Evolutionary conservation across 192 early-diverging fungal species (phyloP), one percentile per base, ranked within the genome.

Genomic region (Coemansia sp.): DNA sequence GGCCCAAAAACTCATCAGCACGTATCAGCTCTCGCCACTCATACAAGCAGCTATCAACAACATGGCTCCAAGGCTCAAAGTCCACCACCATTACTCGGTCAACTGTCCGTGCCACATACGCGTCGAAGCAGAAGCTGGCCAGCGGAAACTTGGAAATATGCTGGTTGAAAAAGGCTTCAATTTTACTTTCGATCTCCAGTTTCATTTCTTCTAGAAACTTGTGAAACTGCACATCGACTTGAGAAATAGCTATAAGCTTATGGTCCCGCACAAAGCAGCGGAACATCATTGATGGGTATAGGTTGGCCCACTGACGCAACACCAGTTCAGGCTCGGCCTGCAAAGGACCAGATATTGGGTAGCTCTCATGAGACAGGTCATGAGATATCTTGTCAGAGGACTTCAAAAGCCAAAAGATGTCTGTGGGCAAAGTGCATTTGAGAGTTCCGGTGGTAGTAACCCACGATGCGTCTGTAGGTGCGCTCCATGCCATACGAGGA

Each of bases 401-500:
- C 70, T 99, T 99, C 2, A 99, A 82, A 14, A 99, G 63, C 23
- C 94, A 64, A 57, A 88, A 90, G 3, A 99, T 85, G 45, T 99
- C 96, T 3, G 82, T 78, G 0, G 86, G 78, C 0, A 69, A 81
- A 18, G 72, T 81, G 79, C 94, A 98, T 57, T 84, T 82, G 7
- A 98, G 72, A 0, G 89, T 87, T 18, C 89, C 83, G 6, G 81
- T 86, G n/a, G 83, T 68, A 5, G 92, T 68, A 41, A 97, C 93
- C 93, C 94, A 98, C 5, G 83, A 73, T 5, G 97, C 94, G 68
- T 99, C 97, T 60, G 87, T 87, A 3, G 96, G 96, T 0, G 92
- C 89, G 54, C 86, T 91, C 97, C 97, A 99, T 65, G 90, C 92
- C 49, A 98, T 83, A 40, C 96, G 95, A 14, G 94, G 94, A 61